Evolutionary conservation across 306 rosid genomes (phyloP).

Genomic region (Clitoria ternatea): DNA sequence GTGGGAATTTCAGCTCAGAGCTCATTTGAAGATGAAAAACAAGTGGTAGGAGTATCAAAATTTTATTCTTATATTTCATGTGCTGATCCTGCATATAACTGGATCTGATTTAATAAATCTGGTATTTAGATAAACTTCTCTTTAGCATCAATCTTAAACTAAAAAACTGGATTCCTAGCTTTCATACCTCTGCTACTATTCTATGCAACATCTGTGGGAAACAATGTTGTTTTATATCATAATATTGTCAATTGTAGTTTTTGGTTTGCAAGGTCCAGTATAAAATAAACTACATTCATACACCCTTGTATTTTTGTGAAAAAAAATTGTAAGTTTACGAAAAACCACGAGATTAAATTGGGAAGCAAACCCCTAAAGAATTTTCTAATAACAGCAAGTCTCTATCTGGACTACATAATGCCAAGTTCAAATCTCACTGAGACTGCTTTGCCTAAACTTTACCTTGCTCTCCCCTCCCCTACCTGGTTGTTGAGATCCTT

Average conservation of each 20-base stretch:
- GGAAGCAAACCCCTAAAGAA: neutral
- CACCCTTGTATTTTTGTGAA: neutral
- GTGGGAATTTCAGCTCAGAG: constrained; percentile 44
- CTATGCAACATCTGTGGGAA: neutral
- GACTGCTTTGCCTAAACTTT: constrained; percentile 1
- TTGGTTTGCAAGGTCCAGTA: neutral
- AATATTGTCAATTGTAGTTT: neutral
- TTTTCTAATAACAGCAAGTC: neutral
- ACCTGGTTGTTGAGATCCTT: neutral
- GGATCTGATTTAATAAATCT: neutral
- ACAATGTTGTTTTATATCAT: neutral
- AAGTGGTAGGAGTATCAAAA: constrained; percentile 43
- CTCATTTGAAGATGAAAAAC: constrained; percentile 44
- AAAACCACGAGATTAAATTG: neutral
- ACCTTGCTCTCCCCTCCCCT: neutral
- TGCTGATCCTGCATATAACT: neutral
- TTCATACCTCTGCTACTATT: constrained; percentile 6
- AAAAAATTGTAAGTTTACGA: neutral
- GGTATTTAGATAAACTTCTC: neutral
- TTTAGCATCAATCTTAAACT: neutral
- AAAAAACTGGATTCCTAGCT: neutral
- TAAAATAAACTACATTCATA: neutral
- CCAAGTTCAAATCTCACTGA: neutral
- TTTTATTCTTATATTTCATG: neutral
- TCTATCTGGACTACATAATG: neutral